Evolutionary conservation across 331 rosid species (phyloP).

Genomic region (Acacia pycnantha): DNA sequence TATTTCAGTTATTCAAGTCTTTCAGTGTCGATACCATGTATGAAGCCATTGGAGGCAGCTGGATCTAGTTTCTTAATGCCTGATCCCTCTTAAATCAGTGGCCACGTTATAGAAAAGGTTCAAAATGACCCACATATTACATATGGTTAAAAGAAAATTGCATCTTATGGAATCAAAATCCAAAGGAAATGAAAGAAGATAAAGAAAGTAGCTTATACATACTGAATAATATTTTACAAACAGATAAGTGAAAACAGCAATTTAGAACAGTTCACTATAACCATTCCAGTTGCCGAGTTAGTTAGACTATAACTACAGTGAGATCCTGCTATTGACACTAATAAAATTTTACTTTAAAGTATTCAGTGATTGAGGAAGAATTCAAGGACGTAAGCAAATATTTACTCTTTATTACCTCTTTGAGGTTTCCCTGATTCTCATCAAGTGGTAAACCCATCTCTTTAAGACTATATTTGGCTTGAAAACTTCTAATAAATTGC

Average conservation of each 20-base stretch:
- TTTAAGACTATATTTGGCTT: neutral
- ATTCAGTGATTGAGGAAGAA: neutral
- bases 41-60: neutral
- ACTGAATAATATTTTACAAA: neutral
- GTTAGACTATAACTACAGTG: neutral
- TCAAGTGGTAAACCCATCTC: neutral
- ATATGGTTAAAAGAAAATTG: neutral
- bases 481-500: neutral
- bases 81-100: neutral
- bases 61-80: neutral
- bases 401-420: neutral
- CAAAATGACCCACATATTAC: neutral
- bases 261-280: neutral
- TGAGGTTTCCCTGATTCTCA: neutral
- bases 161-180: conserved; percentile 57
- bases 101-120: neutral
- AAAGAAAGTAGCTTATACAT: neutral
- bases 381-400: neutral
- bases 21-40: neutral
- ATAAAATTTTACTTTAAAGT: neutral
- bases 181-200: conserved; percentile 26
- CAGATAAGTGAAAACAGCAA: neutral
- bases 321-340: neutral
- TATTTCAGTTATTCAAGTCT: neutral
- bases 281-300: conserved; percentile 7